Conservation (phyloP, 169 alveolate species). For the Plasmodium cynomolgi region DNA sequence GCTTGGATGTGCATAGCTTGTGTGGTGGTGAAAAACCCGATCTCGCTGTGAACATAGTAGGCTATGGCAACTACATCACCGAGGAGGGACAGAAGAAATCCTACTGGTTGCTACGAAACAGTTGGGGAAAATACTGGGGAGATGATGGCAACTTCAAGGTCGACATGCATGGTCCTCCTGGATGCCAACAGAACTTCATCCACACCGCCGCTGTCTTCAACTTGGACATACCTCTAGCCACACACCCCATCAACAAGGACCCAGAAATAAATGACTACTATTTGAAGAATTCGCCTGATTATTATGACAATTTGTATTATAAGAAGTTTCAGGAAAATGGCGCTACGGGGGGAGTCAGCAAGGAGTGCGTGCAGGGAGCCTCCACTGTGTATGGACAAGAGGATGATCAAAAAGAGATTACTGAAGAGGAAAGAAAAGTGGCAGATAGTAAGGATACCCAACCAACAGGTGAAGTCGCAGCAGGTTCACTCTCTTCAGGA, state of each 20-base stretch:
- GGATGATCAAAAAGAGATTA: not conserved
- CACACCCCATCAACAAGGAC: not conserved
- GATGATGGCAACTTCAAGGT: conserved; percentile 7
- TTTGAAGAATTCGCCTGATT: not conserved
- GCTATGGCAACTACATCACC: conserved; percentile 39
- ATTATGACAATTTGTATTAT: not conserved
- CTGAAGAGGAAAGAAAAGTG: no score
- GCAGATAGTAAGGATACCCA: not conserved
- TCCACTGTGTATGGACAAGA: not conserved
- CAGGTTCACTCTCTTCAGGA: not conserved
- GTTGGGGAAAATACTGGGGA: conserved; percentile 25
- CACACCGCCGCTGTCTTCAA: conserved; percentile 4
- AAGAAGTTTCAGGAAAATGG: not conserved
- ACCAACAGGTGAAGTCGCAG: not conserved
- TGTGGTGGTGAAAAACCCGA: conserved; percentile 31
- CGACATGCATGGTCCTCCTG: conserved; percentile 17
- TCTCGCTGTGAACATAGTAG: conserved; percentile 64
- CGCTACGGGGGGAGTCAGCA: not conserved
- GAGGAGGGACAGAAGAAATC: conserved; percentile 22
- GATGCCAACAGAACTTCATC: not conserved
- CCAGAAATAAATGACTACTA: not conserved
- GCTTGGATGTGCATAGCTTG: conserved; percentile 12
- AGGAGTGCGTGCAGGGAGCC: not conserved
- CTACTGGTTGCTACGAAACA: not conserved
- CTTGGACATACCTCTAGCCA: not conserved